Conservation (phyloP, 495 filamentous ascomycete genomes). For the Podospora anserina region DNA sequence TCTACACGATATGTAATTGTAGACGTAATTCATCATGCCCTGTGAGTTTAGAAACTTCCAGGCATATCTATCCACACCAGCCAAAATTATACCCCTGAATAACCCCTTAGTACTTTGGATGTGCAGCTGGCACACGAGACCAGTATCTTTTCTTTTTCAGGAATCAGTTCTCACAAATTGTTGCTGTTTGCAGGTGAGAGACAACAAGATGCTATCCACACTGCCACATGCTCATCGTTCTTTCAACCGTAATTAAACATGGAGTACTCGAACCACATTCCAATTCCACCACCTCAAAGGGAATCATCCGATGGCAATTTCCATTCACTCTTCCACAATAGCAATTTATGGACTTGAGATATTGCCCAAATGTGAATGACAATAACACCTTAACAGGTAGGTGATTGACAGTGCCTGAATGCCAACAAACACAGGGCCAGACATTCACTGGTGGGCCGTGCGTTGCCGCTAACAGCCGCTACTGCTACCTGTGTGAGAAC, state of each 20-base stretch:
- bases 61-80: no score
- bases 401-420: neutral
- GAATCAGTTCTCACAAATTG: no score
- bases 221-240: neutral
- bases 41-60: no score
- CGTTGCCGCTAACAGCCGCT: neutral
- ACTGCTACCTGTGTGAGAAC: neutral
- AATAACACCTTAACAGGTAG: neutral
- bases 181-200: no score
- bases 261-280: neutral
- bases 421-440: neutral
- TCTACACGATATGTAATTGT: no score
- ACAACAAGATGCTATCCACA: no score
- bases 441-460: neutral
- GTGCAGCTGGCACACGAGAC: no score
- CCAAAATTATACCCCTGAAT: no score
- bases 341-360: conserved; percentile 27
- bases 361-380: neutral
- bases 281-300: neutral
- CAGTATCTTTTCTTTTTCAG: no score
- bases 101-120: no score
- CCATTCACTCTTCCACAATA: no score
- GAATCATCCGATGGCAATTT: neutral
- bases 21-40: no score
- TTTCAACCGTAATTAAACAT: neutral